Percentiles rank a stretch among this genome's conserved stretches.
These are phyloP conservation scores for Aspergillus haitiensis DNA, from an alignment of 495 filamentous ascomycete species.

Conservation along the genomic window DNA sequence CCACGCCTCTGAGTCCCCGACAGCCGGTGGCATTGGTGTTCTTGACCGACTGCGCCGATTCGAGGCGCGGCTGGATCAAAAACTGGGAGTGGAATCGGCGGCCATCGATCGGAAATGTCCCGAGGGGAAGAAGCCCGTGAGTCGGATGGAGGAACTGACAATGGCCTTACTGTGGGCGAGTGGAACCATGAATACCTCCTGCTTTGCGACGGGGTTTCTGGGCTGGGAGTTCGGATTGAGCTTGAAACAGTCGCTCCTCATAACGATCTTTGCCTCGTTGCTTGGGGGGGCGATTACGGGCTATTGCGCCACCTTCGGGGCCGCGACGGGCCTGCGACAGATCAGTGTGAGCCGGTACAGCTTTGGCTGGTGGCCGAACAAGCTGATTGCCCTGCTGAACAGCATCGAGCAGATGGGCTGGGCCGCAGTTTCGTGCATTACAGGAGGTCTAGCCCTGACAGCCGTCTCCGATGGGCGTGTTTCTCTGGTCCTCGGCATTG, in stretches of 20 bases:
- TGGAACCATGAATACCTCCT: slow-evolving; percentile 12
- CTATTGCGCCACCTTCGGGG: slow-evolving; percentile 46
- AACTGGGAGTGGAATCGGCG: slow-evolving; percentile 52
- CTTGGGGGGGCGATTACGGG: slow-evolving; percentile 3
- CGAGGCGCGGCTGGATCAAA: slow-evolving; percentile 49
- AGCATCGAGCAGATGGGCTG: slow-evolving; percentile 52
- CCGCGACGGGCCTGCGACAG: slow-evolving; percentile 53
- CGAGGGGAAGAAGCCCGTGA: slow-evolving; percentile 36
- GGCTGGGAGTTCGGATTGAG: slow-evolving; percentile 14
- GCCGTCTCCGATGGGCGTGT: slow-evolving; percentile 10
- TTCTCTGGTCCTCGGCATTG: slow-evolving; percentile 7
- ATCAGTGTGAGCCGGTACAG: slow-evolving; percentile 55
- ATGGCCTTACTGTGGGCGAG: slow-evolving; percentile 34
- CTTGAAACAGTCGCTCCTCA: slow-evolving; percentile 8
- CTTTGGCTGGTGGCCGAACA: slow-evolving; percentile 56
- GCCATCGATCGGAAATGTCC: slow-evolving; percentile 50
- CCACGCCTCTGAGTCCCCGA: too few relatives aligned
- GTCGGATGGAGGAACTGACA: slow-evolving; percentile 36
- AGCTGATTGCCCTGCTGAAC: slow-evolving; percentile 52
- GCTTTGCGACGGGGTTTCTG: slow-evolving; percentile 13
- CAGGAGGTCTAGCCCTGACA: slow-evolving; percentile 7
- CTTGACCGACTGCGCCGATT: slow-evolving; percentile 37
- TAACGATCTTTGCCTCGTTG: slow-evolving; percentile 8
- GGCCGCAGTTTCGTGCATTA: slow-evolving; percentile 20
- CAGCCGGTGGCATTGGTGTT: slow-evolving; percentile 7